A percentile compares a stretch with the other conserved stretches of the same genome.
These are phyloP conservation scores for Dryadomyces sulphureus DNA, from an alignment of 2,329 filamentous ascomycete genomes.

Conservation along the genomic window DNA sequence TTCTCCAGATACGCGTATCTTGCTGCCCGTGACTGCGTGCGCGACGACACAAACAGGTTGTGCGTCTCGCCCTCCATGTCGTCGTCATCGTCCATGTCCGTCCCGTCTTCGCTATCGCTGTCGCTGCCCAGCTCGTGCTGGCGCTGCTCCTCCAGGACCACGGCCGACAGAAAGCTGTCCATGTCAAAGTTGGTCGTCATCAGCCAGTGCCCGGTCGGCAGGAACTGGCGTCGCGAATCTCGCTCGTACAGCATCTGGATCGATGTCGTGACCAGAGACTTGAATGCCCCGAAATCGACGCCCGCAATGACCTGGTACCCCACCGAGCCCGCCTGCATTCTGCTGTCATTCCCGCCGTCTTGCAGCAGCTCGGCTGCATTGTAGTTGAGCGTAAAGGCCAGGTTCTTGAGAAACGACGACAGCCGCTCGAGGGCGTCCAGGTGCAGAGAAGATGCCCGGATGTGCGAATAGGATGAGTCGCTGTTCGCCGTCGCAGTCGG, in stretches of 20 bases:
- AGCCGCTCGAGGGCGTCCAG: constrained; percentile 58
- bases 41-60: constrained; percentile 16
- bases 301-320: constrained; percentile 39
- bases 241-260: constrained; percentile 83
- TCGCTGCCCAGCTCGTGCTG: constrained; percentile 52
- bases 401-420: constrained; percentile 74
- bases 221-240: constrained; percentile 75
- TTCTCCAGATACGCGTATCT: constrained; percentile 50
- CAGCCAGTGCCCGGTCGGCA: constrained; percentile 78
- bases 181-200: constrained; percentile 85
- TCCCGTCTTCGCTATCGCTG: constrained; percentile 35
- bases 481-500: neutral
- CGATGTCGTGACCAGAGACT: constrained; percentile 63
- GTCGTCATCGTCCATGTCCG: constrained; percentile 24
- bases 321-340: neutral
- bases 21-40: constrained; percentile 42
- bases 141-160: constrained; percentile 76
- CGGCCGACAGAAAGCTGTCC: constrained; percentile 70
- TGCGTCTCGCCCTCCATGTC: constrained; percentile 17
- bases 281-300: constrained; percentile 64
- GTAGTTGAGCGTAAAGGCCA: constrained; percentile 82
- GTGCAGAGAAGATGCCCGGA: constrained; percentile 51
- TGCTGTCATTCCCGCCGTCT: neutral
- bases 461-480: constrained; percentile 26
- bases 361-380: constrained; percentile 49